Evolutionary conservation across 768 basidiomycete species (phyloP), one percentile per base, ranked within the genome.

Genomic region (Suillus ampliporus): DNA sequence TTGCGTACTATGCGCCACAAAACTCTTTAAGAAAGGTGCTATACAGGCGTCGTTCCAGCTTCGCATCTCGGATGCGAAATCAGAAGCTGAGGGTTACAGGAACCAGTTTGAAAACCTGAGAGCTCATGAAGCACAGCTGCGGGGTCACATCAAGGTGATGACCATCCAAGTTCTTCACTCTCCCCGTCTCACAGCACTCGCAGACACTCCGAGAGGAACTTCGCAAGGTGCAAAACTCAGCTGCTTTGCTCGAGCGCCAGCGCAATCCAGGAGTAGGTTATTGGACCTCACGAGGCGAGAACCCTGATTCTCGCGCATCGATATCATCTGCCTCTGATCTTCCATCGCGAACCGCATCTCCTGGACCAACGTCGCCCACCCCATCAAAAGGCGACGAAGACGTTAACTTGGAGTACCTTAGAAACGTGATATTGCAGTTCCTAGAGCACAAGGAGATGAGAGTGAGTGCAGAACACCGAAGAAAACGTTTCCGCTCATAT

Each of bases 401-500:
- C 64, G 86, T 99, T 60, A 99, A 97, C 71, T 79, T 97, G 9
- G 97, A 99, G 77, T 99, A 99, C 76, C 76, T 99, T 51, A 84
- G 97, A 62, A 99, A 99, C 74, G 92, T 99, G 37, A 94, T 99
- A 61, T 75, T 99, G 51, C 97, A 99, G 74, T 99, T 99, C 79
- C 81, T 99, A 56, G 97, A 99, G 73, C 93, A 98, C 78, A 95
- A 97, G 74, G 95, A 99, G 75, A 98, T 98, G 95, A 84, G 97
- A 78, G 95, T 95, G 71, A 73, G 93, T 80, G 44, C 5, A 28
- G 17, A 40, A 13, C 11, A 8, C 26, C 13, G 6, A 56, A 11
- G 4, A 21, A 21, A 2, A 40, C 47, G 19, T 31, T 40, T 15
- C 58, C 8, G 21, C n/a, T 43, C 28, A 31, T 26, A 41, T 40